A percentile compares a stretch with the other conserved stretches of the same genome.
phyloP scores from a whole-genome alignment of 768 basidiomycete species.

The Suillus plorans region DNA sequence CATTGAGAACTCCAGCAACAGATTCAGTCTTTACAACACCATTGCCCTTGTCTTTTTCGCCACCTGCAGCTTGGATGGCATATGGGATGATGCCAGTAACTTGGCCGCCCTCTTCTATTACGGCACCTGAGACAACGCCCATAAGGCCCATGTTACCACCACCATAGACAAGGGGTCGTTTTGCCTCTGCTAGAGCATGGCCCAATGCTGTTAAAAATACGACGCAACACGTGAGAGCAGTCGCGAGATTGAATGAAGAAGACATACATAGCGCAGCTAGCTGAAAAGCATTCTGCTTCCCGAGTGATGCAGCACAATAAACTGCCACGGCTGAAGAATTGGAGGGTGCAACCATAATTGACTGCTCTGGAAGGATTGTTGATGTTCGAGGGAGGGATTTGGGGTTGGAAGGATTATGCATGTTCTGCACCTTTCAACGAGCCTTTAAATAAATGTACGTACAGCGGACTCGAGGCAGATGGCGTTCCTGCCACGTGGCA shows the following conservation, averaged over 20 bases:
- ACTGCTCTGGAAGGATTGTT: constrained; percentile 10
- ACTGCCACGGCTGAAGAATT: constrained; percentile 59
- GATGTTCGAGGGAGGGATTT: constrained; percentile 6
- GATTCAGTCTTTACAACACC: constrained; percentile 19
- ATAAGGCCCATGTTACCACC: constrained; percentile 84
- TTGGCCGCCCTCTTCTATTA: constrained; percentile 62
- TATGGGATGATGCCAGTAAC: constrained; percentile 79
- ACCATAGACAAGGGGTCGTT: constrained; percentile 78
- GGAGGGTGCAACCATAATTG: constrained; percentile 31
- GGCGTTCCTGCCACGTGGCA: not conserved
- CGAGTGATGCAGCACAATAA: constrained; percentile 79
- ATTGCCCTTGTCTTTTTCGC: constrained; percentile 53
- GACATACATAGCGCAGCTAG: constrained; percentile 70
- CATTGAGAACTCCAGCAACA: constrained; percentile 27
- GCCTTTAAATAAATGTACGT: constrained; percentile 33
- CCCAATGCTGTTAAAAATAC: constrained; percentile 57
- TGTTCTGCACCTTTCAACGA: not conserved
- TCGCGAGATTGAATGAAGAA: constrained; percentile 5
- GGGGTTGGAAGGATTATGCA: constrained; percentile 13
- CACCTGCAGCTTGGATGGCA: constrained; percentile 69
- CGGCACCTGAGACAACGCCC: constrained; percentile 74
- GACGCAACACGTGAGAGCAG: constrained; percentile 5
- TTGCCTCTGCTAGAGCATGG: constrained; percentile 58
- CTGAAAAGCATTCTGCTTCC: constrained; percentile 58
- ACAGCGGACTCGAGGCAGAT: not conserved